Percentiles rank a stretch among this genome's conserved stretches.
Conservation (phyloP, 345 rosid genomes). For the Citrus reticulata region DNA sequence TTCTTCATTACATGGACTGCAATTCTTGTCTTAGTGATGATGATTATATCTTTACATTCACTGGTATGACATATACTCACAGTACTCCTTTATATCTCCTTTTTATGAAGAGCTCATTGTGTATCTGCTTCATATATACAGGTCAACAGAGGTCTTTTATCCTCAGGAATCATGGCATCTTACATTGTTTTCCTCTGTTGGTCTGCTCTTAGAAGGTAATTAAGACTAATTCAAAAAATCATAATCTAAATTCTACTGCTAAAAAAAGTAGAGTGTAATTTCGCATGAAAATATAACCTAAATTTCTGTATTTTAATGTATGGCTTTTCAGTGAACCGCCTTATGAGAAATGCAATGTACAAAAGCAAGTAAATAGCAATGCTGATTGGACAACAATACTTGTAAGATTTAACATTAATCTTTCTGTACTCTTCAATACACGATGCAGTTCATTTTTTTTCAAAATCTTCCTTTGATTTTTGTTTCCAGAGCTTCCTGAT, state of each 20-base stretch:
- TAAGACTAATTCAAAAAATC: not conserved
- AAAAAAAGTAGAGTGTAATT: too few relatives aligned
- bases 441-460: not conserved
- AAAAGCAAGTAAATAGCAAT: constrained; percentile 35
- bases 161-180: constrained; percentile 85
- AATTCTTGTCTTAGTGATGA: constrained; percentile 59
- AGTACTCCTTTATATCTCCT: not conserved
- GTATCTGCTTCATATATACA: constrained; percentile 1
- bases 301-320: constrained; percentile 1
- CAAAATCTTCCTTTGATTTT: not conserved
- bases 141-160: constrained; percentile 76
- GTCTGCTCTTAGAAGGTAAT: constrained; percentile 92
- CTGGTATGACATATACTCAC: constrained; percentile 39
- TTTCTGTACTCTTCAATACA: not conserved
- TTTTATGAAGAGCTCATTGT: not conserved
- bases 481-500: constrained; percentile 65
- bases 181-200: constrained; percentile 90
- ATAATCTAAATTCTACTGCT: not conserved
- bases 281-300: not conserved
- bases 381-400: constrained; percentile 68
- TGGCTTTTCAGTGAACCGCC: constrained; percentile 67
- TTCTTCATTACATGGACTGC: constrained; percentile 81
- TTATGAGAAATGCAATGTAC: constrained; percentile 45
- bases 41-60: constrained; percentile 68
- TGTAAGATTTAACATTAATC: constrained; percentile 35